phyloP scores from a whole-genome alignment of 306 rosid genomes.

The Urtica urens region DNA sequence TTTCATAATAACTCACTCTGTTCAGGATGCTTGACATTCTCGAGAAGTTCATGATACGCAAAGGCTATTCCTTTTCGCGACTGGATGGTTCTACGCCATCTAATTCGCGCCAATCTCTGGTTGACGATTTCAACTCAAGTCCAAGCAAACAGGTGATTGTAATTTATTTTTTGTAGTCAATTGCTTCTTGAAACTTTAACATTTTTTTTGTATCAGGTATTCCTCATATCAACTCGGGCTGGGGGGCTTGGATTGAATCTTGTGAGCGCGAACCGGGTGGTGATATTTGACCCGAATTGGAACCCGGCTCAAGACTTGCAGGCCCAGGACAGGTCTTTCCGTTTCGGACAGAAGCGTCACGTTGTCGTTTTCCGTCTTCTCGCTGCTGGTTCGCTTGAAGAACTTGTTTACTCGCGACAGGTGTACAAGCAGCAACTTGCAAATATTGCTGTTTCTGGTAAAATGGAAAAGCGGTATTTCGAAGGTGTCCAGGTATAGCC shows the following conservation, averaged over 20 bases:
- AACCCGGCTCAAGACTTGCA: slow-evolving; percentile 95
- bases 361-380: slow-evolving; percentile 86
- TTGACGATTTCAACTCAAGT: slow-evolving; percentile 83
- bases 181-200: slow-evolving; percentile 1
- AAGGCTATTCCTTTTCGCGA: slow-evolving; percentile 84
- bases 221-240: slow-evolving; percentile 90
- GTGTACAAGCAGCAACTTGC: slow-evolving; percentile 93
- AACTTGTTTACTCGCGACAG: slow-evolving; percentile 88
- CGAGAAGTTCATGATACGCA: slow-evolving; percentile 78
- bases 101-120: slow-evolving; percentile 71
- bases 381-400: slow-evolving; percentile 90
- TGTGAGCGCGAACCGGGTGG: slow-evolving; percentile 93
- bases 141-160: slow-evolving; percentile 82
- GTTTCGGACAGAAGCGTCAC: slow-evolving; percentile 88
- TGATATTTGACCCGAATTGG: slow-evolving; percentile 95
- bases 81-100: slow-evolving; percentile 92
- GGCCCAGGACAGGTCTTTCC: slow-evolving; percentile 94
- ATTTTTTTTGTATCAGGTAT: slow-evolving; percentile 52
- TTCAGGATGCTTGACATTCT: slow-evolving; percentile 87
- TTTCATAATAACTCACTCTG: background rate
- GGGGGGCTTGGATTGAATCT: slow-evolving; percentile 97
- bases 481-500: slow-evolving; percentile 94
- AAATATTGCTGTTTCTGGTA: slow-evolving; percentile 86
- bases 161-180: slow-evolving; percentile 13
- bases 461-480: slow-evolving; percentile 86